Percentiles rank a stretch among this genome's conserved stretches.
These are phyloP conservation scores for Nitzschia sp. DNA, from an alignment of 108 stramenopile species.

Conservation along the genomic window DNA sequence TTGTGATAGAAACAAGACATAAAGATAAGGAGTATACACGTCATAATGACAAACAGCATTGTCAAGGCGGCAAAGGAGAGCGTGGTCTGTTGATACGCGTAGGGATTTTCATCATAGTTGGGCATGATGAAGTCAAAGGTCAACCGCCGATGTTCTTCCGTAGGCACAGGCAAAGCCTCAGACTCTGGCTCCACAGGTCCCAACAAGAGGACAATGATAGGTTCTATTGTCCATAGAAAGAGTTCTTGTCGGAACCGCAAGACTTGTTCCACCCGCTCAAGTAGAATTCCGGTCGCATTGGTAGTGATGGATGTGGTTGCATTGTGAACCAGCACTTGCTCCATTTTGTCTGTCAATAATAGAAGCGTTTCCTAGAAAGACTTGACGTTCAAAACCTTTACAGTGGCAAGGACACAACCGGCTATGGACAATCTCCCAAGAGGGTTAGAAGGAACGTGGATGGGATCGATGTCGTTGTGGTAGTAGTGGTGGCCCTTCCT, in stretches of 20 bases:
- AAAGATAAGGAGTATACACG: slow-evolving; percentile 65
- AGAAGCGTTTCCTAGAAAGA: too few species aligned
- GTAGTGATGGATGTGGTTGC: too few species aligned
- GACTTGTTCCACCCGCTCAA: slow-evolving; percentile 64
- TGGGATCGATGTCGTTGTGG: too few species aligned
- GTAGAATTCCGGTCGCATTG: neutral
- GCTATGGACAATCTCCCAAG: too few species aligned
- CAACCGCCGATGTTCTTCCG: slow-evolving; percentile 58
- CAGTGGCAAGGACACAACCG: too few species aligned
- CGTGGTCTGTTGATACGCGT: slow-evolving; percentile 55
- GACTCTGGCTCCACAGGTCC: slow-evolving; percentile 51
- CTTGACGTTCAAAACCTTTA: too few species aligned
- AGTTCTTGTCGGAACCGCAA: slow-evolving; percentile 61
- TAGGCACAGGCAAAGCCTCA: neutral
- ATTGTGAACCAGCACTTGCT: too few species aligned
- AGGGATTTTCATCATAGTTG: slow-evolving; percentile 65
- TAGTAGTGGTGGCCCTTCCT: too few species aligned
- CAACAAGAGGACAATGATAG: slow-evolving; percentile 64
- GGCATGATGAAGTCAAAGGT: slow-evolving; percentile 41
- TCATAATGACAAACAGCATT: slow-evolving; percentile 66
- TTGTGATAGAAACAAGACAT: slow-evolving; percentile 85
- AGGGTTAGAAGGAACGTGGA: too few species aligned
- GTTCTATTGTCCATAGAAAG: slow-evolving; percentile 70
- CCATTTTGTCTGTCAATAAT: too few species aligned
- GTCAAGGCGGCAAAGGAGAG: slow-evolving; percentile 79